phyloP scores from a whole-genome alignment of 2,329 filamentous ascomycete species.

The Pseudofabraea citricarpa region DNA sequence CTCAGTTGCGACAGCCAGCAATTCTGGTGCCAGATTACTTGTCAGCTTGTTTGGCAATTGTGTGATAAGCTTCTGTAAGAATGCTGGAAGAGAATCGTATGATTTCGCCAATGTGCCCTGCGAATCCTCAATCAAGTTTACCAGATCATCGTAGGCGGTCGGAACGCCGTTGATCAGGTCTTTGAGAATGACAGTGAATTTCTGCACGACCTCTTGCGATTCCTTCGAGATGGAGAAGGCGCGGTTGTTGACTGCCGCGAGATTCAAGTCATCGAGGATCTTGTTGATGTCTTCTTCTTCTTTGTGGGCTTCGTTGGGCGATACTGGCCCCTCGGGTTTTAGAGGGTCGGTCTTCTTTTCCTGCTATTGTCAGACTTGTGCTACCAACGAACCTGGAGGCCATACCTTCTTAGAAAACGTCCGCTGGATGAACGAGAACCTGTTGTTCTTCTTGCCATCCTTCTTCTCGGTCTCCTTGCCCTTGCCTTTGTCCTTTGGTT shows the following conservation, averaged over 20 bases:
- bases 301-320: slow-evolving; percentile 33
- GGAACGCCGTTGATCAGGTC: slow-evolving; percentile 90
- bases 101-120: slow-evolving; percentile 54
- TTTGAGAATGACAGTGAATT: slow-evolving; percentile 87
- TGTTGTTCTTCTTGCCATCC: slow-evolving; percentile 29
- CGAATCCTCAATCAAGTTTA: slow-evolving; percentile 52
- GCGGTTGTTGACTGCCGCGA: slow-evolving; percentile 78
- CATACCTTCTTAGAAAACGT: slow-evolving; percentile 21
- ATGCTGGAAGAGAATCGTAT: slow-evolving; percentile 66
- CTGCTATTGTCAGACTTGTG: slow-evolving; percentile 26
- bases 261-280: slow-evolving; percentile 79
- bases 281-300: slow-evolving; percentile 70
- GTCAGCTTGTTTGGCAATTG: slow-evolving; percentile 80
- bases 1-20: slow-evolving; percentile 74
- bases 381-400: slow-evolving; percentile 19
- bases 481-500: slow-evolving; percentile 25
- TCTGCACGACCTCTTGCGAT: slow-evolving; percentile 72
- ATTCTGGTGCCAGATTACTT: slow-evolving; percentile 69
- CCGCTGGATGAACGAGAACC: slow-evolving; percentile 34
- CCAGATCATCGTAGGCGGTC: slow-evolving; percentile 89
- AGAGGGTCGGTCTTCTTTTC: slow-evolving; percentile 31
- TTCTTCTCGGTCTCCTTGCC: slow-evolving; percentile 28
- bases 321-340: slow-evolving; percentile 32
- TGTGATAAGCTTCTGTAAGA: slow-evolving; percentile 81
- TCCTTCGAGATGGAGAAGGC: slow-evolving; percentile 82